Evolutionary conservation across 2,329 filamentous ascomycete genomes (phyloP).

Genomic region (Monilinia polystroma): DNA sequence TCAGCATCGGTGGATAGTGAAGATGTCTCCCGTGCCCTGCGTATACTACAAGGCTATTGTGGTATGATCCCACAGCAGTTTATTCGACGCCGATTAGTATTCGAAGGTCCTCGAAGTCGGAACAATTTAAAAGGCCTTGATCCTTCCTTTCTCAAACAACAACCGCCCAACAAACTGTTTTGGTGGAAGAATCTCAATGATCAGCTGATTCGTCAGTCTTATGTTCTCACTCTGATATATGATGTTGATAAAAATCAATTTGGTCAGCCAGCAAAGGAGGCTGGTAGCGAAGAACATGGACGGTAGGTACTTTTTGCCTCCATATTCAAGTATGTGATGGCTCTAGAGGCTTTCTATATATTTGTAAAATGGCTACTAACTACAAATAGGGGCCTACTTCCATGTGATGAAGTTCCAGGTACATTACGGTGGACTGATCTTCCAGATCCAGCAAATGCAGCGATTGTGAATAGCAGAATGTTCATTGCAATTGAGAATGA

Average conservation of each 20-base stretch:
- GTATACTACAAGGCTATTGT: constrained; percentile 57
- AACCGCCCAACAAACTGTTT: constrained; percentile 27
- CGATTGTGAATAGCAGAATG: constrained; percentile 37
- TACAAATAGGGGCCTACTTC: not conserved
- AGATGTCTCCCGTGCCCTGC: constrained; percentile 50
- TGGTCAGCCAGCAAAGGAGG: constrained; percentile 36
- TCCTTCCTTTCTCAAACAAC: constrained; percentile 27
- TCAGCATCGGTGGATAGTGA: constrained; percentile 52
- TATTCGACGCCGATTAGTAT: constrained; percentile 54
- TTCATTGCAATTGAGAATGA: constrained; percentile 38
- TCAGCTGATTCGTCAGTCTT: constrained; percentile 56
- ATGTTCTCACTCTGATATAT: constrained; percentile 55
- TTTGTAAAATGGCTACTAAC: not conserved
- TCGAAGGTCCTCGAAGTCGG: constrained; percentile 47
- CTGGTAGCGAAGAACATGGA: constrained; percentile 29
- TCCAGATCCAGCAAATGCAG: constrained; percentile 50
- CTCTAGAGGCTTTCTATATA: not conserved
- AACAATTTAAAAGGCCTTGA: constrained; percentile 33
- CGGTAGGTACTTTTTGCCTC: constrained; percentile 25
- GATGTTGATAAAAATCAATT: constrained; percentile 53
- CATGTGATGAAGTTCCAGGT: constrained; percentile 45
- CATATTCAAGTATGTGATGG: not conserved
- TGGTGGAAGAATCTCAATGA: constrained; percentile 55
- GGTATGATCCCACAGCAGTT: constrained; percentile 54
- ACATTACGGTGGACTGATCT: constrained; percentile 59